These are phyloP conservation scores for Prunus armeniaca DNA, from an alignment of 306 rosid genomes.

Conservation along the genomic window DNA sequence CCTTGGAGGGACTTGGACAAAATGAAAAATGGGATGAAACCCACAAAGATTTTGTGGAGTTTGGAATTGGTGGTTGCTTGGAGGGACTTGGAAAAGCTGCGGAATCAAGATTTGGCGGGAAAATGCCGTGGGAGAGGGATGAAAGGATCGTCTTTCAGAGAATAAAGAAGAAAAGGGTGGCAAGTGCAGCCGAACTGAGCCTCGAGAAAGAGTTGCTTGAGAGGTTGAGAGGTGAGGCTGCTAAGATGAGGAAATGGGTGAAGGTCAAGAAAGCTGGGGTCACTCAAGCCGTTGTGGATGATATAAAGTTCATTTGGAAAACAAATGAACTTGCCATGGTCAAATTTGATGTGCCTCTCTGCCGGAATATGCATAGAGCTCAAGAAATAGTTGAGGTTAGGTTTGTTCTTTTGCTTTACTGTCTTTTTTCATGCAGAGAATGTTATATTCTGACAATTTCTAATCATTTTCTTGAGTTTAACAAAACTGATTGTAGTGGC, in stretches of 20 bases:
- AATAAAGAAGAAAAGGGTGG: slow-evolving; percentile 43
- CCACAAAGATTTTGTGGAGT: slow-evolving; percentile 25
- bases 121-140: slow-evolving; percentile 86
- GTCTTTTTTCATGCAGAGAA: not conserved
- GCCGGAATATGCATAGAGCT: slow-evolving; percentile 88
- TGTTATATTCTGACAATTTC: not conserved
- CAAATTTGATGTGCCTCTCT: slow-evolving; percentile 69
- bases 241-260: slow-evolving; percentile 60
- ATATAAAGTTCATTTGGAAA: slow-evolving; percentile 56
- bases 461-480: not conserved
- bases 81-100: slow-evolving; percentile 29
- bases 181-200: slow-evolving; percentile 49
- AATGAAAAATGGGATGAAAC: slow-evolving; percentile 18
- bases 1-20: slow-evolving; percentile 27
- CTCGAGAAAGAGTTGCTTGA: slow-evolving; percentile 57
- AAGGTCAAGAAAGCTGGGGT: slow-evolving; percentile 92
- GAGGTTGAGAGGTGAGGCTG: slow-evolving; percentile 69
- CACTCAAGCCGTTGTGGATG: slow-evolving; percentile 60
- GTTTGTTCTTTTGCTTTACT: not conserved
- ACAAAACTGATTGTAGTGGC: not conserved
- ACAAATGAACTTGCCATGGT: slow-evolving; percentile 76
- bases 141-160: slow-evolving; percentile 40
- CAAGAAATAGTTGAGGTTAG: slow-evolving; percentile 79
- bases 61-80: slow-evolving; percentile 41
- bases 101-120: slow-evolving; percentile 24